Percentiles rank a stretch among this genome's conserved stretches.
Evolutionary conservation across 139 green algal species (phyloP).

Genomic region (Zygnema cylindricum): DNA sequence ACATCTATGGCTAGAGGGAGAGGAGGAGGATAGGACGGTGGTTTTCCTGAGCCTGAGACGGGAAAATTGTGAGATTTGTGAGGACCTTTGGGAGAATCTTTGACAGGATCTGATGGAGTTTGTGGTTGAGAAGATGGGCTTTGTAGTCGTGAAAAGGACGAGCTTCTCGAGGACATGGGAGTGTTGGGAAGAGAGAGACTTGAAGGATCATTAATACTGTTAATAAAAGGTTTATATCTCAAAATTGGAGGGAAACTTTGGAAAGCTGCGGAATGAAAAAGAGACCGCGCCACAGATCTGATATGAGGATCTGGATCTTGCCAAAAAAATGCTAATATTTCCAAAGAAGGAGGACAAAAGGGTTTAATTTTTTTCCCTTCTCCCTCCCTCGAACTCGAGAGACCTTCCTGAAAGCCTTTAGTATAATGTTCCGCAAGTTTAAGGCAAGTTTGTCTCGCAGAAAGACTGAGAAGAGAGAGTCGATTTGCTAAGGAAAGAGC

Average conservation of each 20-base stretch:
- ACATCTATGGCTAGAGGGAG: not conserved
- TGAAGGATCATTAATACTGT: not conserved
- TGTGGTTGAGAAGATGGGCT: not conserved
- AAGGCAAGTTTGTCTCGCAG: not conserved
- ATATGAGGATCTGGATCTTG: constrained; percentile 33
- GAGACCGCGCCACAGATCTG: constrained; percentile 27
- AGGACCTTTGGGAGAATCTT: too few species aligned
- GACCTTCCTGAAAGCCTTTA: not conserved
- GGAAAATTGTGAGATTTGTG: too few species aligned
- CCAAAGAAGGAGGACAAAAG: constrained; percentile 17
- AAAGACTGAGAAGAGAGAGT: constrained; percentile 23
- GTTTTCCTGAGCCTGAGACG: not conserved
- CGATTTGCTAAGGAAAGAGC: constrained; percentile 37
- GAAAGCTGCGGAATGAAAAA: constrained; percentile 53
- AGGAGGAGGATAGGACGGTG: not conserved
- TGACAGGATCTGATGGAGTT: not conserved
- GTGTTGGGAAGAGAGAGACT: constrained; percentile 19
- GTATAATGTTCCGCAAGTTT: constrained; percentile 31
- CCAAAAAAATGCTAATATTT: constrained; percentile 53
- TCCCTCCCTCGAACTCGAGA: not conserved
- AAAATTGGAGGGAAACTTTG: constrained; percentile 32
- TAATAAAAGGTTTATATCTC: not conserved
- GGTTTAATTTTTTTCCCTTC: not conserved
- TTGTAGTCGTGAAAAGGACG: not conserved
- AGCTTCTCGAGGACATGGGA: not conserved